Evolutionary conservation across 2,329 filamentous ascomycete genomes (phyloP), one percentile per base, ranked within the genome.

Genomic region (Aureobasidium pullulans): DNA sequence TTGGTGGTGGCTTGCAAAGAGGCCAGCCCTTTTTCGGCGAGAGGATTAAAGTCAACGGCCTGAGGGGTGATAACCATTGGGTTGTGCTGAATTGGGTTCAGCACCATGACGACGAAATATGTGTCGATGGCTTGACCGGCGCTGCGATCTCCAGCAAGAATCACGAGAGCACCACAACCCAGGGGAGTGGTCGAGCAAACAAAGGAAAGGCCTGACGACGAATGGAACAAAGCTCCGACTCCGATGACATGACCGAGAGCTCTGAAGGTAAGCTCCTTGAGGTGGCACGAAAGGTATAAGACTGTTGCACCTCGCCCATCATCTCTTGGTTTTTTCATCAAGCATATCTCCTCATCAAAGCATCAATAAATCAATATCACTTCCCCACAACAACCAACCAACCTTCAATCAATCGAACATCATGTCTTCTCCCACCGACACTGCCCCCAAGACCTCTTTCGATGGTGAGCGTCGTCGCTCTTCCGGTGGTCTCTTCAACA

Each of bases 401-500:
- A 37, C 48, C 37, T 29, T 31, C 29, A 29, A 16, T 16, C 23
- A 46, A 49, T 8, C 34, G 19, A 19, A 19, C 19, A 52, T 28
- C 39, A 62, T 62, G 60, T 62, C 60, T 62, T 53, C 56, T 46
- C 60, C 57, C 15, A 56, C 60, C n/a, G 40, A 52, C 34, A 52
- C 56, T n/a, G 28, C 29, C 6, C 42, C 49, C 43, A 57, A 60
- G 56, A 16, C 42, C 39, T 50, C 54, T 15, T 44, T 43, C 57
- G 47, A 47, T 10, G 54, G 44, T 7, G 43, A 58, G 16, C 60
- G 60, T 44, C 60, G 60, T 56, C 60, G 57, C 52, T 54, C 43
- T 3, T 63, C 62, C 23, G 49, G 60, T 4, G 61, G 50, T 37
- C 60, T 61, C 49, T 64, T 62, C 61, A 46, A 50, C 61, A 64